phyloP scores from a whole-genome alignment of 495 filamentous ascomycete species.

The Penicillium tannophilum region DNA sequence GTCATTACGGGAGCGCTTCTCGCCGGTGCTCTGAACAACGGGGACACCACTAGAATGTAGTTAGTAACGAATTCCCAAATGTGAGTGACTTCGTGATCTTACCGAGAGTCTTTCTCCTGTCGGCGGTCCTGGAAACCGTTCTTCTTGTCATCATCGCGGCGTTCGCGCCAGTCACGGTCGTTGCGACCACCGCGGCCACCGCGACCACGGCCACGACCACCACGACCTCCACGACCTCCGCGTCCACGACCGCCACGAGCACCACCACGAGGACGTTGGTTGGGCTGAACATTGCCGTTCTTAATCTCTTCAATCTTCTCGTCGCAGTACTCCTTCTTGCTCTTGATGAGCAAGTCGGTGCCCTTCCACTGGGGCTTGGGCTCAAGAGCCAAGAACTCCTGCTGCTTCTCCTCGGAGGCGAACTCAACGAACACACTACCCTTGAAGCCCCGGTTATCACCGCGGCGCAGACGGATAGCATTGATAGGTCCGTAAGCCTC shows the following conservation, averaged over 20 bases:
- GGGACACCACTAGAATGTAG: constrained; percentile 44
- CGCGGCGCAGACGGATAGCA: constrained; percentile 84
- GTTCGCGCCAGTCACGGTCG: constrained; percentile 67
- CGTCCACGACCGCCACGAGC: constrained; percentile 36
- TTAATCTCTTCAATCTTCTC: constrained; percentile 76
- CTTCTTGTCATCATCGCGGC: constrained; percentile 65
- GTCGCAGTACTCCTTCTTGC: constrained; percentile 84
- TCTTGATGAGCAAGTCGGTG: constrained; percentile 70
- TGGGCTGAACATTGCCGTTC: constrained; percentile 66
- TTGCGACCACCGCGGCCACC: constrained; percentile 41
- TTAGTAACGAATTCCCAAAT: constrained; percentile 7
- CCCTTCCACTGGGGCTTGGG: constrained; percentile 83
- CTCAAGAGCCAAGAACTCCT: constrained; percentile 75
- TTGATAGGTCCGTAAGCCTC: constrained; percentile 75
- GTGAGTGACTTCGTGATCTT: constrained; percentile 11
- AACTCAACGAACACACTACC: constrained; percentile 96
- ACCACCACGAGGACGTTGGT: constrained; percentile 33
- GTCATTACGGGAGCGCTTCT: constrained; percentile 53
- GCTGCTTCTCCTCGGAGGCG: constrained; percentile 66
- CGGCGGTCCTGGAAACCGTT: constrained; percentile 54
- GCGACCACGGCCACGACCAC: constrained; percentile 35
- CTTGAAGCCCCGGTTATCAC: constrained; percentile 73
- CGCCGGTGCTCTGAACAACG: constrained; percentile 47
- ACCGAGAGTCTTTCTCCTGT: constrained; percentile 51
- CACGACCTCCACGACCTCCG: constrained; percentile 30